Evolutionary conservation across 2,329 filamentous ascomycete species (phyloP), one percentile per base, ranked within the genome.

Genomic region (Ascochyta koolunga): DNA sequence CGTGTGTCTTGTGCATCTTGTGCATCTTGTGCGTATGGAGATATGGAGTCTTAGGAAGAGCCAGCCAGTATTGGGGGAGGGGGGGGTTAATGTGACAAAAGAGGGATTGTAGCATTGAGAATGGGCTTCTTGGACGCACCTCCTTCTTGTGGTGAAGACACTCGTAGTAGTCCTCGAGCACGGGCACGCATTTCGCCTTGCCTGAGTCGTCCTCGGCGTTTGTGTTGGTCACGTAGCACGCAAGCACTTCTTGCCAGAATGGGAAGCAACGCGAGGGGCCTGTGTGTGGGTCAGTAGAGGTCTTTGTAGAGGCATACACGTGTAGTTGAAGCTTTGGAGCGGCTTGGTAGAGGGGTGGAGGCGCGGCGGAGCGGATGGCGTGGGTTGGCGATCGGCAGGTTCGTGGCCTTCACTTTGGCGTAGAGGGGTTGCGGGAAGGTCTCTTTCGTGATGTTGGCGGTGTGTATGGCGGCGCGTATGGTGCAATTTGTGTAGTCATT

Each of bases 81-180:
- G 27, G 10, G 5, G 10, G 13, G 10, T 11, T 10, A 15, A 13
- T 29, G 4, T 13, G 27, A 29, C 11, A 13, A 13, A 29, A 11
- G 10, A 11, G 2, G 10, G 3, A 15, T 29, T 10, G 11, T 4
- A 11, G 27, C 1, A 11, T 8, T 27, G 25, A 11, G 27, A 29
- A 1, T 27, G 24, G 5, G 29, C 8, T n/a, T 33, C 0, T 16
- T 33, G 5, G 4, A 77, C 85, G 54, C 71, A 98, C 95, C 91
- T 99, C 95, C 82, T 99, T 99, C 83, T 89, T 92, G 83, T 99
- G 95, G 77, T 99, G 95, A 73, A 99, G 80, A 78, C 96, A 99
- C 81, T 99, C 95, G 76, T 97, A 96, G 82, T 99, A 99, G 76
- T 99, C 95, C 76, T 99, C 95, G 64, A 98, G 82, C 4, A 87